These are phyloP conservation scores for Endoconidiophora laricicola DNA, from an alignment of 2,329 filamentous ascomycete genomes.

Conservation along the genomic window DNA sequence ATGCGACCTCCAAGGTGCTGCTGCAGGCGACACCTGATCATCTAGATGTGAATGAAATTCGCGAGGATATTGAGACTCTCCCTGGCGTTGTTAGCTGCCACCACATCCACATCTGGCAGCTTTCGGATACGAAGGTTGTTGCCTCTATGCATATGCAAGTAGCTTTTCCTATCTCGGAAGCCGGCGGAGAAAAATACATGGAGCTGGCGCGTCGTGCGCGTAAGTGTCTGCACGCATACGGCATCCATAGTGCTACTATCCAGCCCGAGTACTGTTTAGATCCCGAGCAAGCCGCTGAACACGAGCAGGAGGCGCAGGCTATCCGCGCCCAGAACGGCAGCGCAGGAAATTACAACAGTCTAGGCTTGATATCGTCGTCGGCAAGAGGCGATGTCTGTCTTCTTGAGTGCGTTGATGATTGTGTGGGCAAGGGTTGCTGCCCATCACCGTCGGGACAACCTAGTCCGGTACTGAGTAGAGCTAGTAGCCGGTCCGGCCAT, in stretches of 20 bases:
- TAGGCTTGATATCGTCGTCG: slow-evolving; percentile 19
- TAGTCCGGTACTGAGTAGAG: slow-evolving; percentile 10
- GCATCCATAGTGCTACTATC: slow-evolving; percentile 93
- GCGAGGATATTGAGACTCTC: slow-evolving; percentile 73
- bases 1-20: slow-evolving; percentile 70
- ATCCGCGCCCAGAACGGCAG: slow-evolving; percentile 22
- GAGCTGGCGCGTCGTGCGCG: slow-evolving; percentile 65
- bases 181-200: slow-evolving; percentile 75
- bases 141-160: slow-evolving; percentile 90
- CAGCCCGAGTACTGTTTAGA: slow-evolving; percentile 73
- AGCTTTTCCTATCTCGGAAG: slow-evolving; percentile 71
- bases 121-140: slow-evolving; percentile 86
- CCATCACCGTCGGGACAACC: slow-evolving; percentile 13
- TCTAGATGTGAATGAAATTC: slow-evolving; percentile 76
- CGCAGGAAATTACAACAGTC: slow-evolving; percentile 16
- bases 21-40: slow-evolving; percentile 86
- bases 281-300: slow-evolving; percentile 25
- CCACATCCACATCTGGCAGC: slow-evolving; percentile 94
- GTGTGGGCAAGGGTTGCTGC: slow-evolving; percentile 30
- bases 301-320: slow-evolving; percentile 22
- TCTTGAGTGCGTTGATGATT: slow-evolving; percentile 35
- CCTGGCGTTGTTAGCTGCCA: slow-evolving; percentile 81
- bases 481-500: slow-evolving; percentile 5
- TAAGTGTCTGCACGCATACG: slow-evolving; percentile 82
- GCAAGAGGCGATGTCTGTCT: slow-evolving; percentile 25